Base-by-base conservation (phyloP, 495 filamentous ascomycete species). In the Xylaria acuta region DNA sequence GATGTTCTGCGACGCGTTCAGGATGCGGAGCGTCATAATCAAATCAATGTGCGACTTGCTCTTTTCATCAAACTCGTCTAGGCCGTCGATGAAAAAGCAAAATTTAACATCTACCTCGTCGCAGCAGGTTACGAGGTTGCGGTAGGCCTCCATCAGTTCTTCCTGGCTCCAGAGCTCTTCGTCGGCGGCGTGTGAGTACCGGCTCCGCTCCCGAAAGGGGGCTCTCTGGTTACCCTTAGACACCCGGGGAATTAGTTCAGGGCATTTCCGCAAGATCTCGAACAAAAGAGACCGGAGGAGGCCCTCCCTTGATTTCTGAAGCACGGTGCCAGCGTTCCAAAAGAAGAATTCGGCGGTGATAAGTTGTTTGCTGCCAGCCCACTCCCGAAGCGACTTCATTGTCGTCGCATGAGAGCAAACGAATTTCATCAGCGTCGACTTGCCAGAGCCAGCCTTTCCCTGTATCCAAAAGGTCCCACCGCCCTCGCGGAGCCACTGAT, bases 1-100 rank as follows among this genome's bases (percentile, higher is more conserved):
- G 64, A 87, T 69, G 6, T 56, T 54, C 27, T 47, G 64, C 1
- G 64, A 54, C 7, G 49, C 36, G 2, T 69, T 81, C 71, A 34
- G 56, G 38, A 45, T 67, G 27, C 27, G 45, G 14, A 71, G 62
- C 43, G 36, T 54, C 45, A 40, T 27, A 11, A 81, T 65, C 2
- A 80, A 53, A 43, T 73, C 49, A 25, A 63, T 54, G 12, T 78
- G 36, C 0, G 64, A 70, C 27, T 59, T 63, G 7, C 34, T 70
- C 47, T 76, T 66, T 5, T 76, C 83, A 1, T 80, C 67, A 68
- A 75, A 84, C 64, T 87, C 85, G 60, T 86, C 85, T 0, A 87
- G 73, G 2, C 84, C 85, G 70, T 88, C 87, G 43, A 88, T 81
- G 51, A 87, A 83, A 54, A 88, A 81, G 72, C 82, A 87, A n/a